Percentiles rank a stretch among this genome's conserved stretches.
Conservation (phyloP, 768 basidiomycete species). For the Ramaria rubella region DNA sequence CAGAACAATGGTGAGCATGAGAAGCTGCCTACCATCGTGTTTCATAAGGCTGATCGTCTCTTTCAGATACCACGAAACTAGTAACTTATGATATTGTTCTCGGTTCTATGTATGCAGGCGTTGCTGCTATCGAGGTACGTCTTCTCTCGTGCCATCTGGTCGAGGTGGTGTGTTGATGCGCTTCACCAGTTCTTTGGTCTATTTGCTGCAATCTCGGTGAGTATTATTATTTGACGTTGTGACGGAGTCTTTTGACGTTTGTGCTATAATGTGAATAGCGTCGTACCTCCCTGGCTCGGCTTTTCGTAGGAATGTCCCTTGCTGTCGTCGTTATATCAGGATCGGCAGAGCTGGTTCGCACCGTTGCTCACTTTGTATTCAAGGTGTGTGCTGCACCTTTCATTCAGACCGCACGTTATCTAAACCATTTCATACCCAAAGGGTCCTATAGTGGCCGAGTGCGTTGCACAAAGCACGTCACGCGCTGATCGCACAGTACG, state of each 20-base stretch:
- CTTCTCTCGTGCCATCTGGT: neutral
- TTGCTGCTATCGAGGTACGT: conserved; percentile 8
- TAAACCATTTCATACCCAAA: neutral
- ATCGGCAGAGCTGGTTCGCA: conserved; percentile 46
- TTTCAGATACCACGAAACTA: neutral
- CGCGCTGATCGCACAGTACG: conserved; percentile 29
- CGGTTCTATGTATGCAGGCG: conserved; percentile 4
- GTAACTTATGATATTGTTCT: conserved; percentile 3
- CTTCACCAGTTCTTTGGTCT: neutral
- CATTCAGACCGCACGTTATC: neutral
- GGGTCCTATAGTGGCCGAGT: conserved; percentile 55
- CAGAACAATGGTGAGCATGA: neutral
- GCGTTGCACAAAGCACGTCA: conserved; percentile 35
- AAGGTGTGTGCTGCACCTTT: conserved; percentile 41
- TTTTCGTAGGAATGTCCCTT: conserved; percentile 49
- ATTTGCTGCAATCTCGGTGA: conserved; percentile 5
- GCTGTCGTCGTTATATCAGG: conserved; percentile 42
- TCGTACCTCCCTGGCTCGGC: conserved; percentile 34
- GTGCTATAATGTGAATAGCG: neutral
- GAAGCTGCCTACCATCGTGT: neutral
- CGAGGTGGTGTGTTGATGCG: neutral
- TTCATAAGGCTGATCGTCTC: neutral
- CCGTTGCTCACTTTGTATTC: conserved; percentile 58
- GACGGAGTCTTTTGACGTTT: neutral
- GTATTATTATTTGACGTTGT: neutral